Evolutionary conservation across 2,329 filamentous ascomycete genomes (phyloP).

Genomic region (Simplicillium aogashimaense): DNA sequence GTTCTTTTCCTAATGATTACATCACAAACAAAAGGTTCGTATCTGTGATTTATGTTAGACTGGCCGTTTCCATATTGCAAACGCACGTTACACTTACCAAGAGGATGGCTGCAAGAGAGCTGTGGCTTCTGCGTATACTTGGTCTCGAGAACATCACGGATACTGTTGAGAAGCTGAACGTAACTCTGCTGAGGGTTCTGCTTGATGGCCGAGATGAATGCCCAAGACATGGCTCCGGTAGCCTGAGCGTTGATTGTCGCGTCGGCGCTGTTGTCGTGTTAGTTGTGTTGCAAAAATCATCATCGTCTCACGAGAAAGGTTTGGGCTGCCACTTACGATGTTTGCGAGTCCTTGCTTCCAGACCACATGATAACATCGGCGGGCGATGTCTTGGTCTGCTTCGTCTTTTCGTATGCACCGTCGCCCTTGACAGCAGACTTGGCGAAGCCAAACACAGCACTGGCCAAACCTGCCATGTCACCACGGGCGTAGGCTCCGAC

Average conservation of each 20-base stretch:
- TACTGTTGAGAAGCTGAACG: slow-evolving; percentile 88
- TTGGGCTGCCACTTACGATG: slow-evolving; percentile 46
- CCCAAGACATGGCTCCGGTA: slow-evolving; percentile 97
- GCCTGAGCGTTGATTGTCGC: slow-evolving; percentile 80
- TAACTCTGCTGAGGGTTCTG: slow-evolving; percentile 95
- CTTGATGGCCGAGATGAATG: slow-evolving; percentile 84
- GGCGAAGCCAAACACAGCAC: slow-evolving; percentile 70
- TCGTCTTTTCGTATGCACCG: slow-evolving; percentile 67
- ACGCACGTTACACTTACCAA: slow-evolving; percentile 56
- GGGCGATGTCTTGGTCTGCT: slow-evolving; percentile 83
- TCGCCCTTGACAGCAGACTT: slow-evolving; percentile 80
- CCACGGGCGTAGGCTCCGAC: slow-evolving; percentile 74
- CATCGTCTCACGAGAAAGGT: slow-evolving; percentile 24
- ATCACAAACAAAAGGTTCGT: slow-evolving; percentile 59
- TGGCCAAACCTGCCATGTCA: slow-evolving; percentile 73
- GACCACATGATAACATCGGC: slow-evolving; percentile 98
- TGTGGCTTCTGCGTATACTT: slow-evolving; percentile 96
- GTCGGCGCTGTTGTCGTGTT: slow-evolving; percentile 56
- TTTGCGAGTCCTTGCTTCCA: slow-evolving; percentile 91
- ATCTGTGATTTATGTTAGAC: slow-evolving; percentile 30
- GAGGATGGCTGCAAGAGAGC: slow-evolving; percentile 87
- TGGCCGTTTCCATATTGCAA: background rate
- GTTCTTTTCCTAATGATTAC: slow-evolving; percentile 21
- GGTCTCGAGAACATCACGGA: slow-evolving; percentile 75
- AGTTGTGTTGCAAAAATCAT: slow-evolving; percentile 4